A percentile compares a stretch with the other conserved stretches of the same genome.
Evolutionary conservation across 192 early-diverging fungal species (phyloP).

Genomic region (Powellomyces hirtus): DNA sequence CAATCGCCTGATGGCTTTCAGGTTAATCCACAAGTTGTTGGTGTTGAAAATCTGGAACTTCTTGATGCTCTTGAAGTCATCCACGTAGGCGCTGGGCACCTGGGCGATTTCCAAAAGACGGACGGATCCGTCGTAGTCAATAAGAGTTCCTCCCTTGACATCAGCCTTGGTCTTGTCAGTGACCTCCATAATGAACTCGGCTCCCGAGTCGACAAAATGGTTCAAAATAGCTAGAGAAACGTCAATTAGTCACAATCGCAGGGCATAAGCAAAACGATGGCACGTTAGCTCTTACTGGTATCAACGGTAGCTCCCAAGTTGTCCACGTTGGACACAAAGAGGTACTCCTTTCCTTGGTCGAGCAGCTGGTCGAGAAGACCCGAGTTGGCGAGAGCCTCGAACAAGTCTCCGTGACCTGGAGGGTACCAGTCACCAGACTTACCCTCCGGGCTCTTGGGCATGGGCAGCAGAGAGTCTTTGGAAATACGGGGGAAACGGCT

Average conservation of each 20-base stretch:
- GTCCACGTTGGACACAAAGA: constrained; percentile 99
- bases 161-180: constrained; percentile 99
- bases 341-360: constrained; percentile 94
- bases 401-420: constrained; percentile 98
- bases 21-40: constrained; percentile 54
- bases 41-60: constrained; percentile 97
- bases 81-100: constrained; percentile 91
- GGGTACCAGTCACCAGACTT: constrained; percentile 84
- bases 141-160: constrained; percentile 99
- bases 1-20: constrained; percentile 64
- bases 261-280: too few species aligned
- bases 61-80: constrained; percentile 99
- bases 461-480: constrained; percentile 88
- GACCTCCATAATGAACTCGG: constrained; percentile 99
- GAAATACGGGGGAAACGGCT: constrained; percentile 89
- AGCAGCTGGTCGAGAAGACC: constrained; percentile 92
- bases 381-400: constrained; percentile 89
- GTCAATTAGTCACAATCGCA: neutral
- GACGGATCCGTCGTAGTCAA: constrained; percentile 94
- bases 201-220: constrained; percentile 81
- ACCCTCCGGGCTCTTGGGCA: constrained; percentile 67
- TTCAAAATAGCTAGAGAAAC: constrained; percentile 66
- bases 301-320: constrained; percentile 98
- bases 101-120: constrained; percentile 97
- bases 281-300: constrained; percentile 41